Evolutionary conservation across 2,329 filamentous ascomycete genomes (phyloP), one percentile per base, ranked within the genome.

Genomic region (Pestalotiopsis sp.): DNA sequence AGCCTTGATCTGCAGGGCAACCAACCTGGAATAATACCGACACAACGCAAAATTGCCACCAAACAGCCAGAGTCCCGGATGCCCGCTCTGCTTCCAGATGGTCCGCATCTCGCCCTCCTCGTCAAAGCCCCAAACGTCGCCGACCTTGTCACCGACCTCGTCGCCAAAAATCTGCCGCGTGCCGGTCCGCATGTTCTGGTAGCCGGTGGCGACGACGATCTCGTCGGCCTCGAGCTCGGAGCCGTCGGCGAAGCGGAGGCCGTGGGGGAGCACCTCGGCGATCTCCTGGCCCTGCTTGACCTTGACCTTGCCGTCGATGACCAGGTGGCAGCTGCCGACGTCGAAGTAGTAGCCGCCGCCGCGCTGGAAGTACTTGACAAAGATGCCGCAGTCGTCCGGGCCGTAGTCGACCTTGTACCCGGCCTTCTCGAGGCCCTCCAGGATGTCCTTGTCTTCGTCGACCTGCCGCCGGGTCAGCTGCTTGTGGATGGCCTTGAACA

Each of bases 1-100:
- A 23, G 78, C 86, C 75, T 86, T 84, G 62, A 89, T 87, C 77
- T 87, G 86, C 65, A 88, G 70, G 0, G 85, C 86, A 69, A 88
- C 68, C 2, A 87, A 66, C 59, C 83, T 85, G 0, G 89, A 91
- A 72, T 84, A 91, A 58, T 88, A 88, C 17, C 90, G 82, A 69
- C 88, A 90, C 65, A 91, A 77, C 0, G 88, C 89, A 49, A 92
- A 74, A 70, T 91, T 92, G 1, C 90, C 90, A 0, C 89, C 89
- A 71, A 90, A 88, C 71, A 88, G 88, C 90, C 89, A 92, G 69
- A 92, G 89, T 0, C 89, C 88, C 0, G 87, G 87, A 67, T 91
- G 89, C 0, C 89, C 89, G 25, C 84, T 90, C 20, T 81, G 81
- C 69, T 86, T 85, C 88, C 89, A 92, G 70, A 87, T 86, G 49